Base-by-base conservation (phyloP, 164 flowering plant genomes). In the Buxus sempervirens region DNA sequence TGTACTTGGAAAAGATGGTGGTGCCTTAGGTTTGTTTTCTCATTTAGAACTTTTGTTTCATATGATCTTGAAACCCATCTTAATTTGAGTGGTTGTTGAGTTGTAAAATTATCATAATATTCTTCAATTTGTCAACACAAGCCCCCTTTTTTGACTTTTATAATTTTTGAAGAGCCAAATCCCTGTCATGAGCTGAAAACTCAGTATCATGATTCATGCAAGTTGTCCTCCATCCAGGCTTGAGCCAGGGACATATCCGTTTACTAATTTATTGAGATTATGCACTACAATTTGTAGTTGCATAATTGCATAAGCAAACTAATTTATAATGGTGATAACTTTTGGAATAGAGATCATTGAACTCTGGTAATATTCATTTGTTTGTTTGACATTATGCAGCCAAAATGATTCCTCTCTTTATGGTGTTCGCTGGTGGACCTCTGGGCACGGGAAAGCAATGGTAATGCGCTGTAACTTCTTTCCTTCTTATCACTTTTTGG, bases 401-500 rank as follows among this genome's bases (percentile, higher is more conserved):
- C 65, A 92, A 89, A 81, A 95, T 95, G 97, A 85, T 95, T 70
- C 97, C 99, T 54, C 79, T 95, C 62, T 95, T 90, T 82, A 86
- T 68, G 87, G 81, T 90, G 99, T 95, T 92, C 77, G 96, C 97
- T 71, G 99, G 99, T 56, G 99, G 97, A 73, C 97, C 97, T 69
- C 63, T 95, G 75, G 97, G 97, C 74, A 82, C 86, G 64, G 99
- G 99, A 73, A 83, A 80, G 67, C 97, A 95, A 82, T 95, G 98
- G 97, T 91, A 84, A 32, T 62, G 54, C 21, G 15, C 68, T 60
- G n/a, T 20, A 26, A 19, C 53, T 68, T 41, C 53, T 62, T 27
- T 59, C 42, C 54, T 60, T 19, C 32, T 32, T 32, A 23, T 21
- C 28, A 5, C 10, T 41, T 63, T 22, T 57, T 22, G 23, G 9